Percentiles rank a stretch among this genome's conserved stretches.
phyloP scores from a whole-genome alignment of 1,284 basidiomycete genomes.

The Puccinia horiana region DNA sequence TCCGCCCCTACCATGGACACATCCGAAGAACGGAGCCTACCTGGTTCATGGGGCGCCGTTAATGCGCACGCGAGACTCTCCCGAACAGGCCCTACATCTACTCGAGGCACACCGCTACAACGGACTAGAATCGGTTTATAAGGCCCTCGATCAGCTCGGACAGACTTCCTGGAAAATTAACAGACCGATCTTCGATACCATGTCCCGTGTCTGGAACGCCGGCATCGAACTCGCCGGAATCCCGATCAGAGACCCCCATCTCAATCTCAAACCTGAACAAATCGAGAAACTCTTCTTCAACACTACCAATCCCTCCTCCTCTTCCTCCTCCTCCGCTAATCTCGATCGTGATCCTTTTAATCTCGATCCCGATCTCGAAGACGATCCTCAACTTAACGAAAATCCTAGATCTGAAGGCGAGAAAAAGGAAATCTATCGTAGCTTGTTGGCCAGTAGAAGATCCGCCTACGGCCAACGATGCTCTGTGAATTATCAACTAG shows the following conservation, averaged over 20 bases:
- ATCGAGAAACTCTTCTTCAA: conserved; percentile 62
- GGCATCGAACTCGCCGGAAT: conserved; percentile 60
- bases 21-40: conserved; percentile 79
- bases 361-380: neutral
- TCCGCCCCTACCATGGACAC: conserved; percentile 83
- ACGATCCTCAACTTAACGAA: conserved; percentile 62
- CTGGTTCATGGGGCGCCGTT: conserved; percentile 73
- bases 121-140: conserved; percentile 80
- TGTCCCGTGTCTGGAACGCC: conserved; percentile 77
- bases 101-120: conserved; percentile 73
- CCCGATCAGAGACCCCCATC: conserved; percentile 52
- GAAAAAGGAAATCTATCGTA: conserved; percentile 44
- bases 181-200: conserved; percentile 70
- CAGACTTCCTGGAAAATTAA: conserved; percentile 91
- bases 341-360: conserved; percentile 68
- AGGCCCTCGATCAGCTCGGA: conserved; percentile 85
- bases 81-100: conserved; percentile 82
- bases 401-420: conserved; percentile 45
- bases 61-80: conserved; percentile 90
- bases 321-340: conserved; percentile 66
- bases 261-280: conserved; percentile 52
- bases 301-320: conserved; percentile 76
- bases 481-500: conserved; percentile 93
- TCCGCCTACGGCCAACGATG: conserved; percentile 88
- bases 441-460: conserved; percentile 65